These are phyloP conservation scores for Ophiostoma sp. DNA, from an alignment of 2,329 filamentous ascomycete species.

Conservation along the genomic window DNA sequence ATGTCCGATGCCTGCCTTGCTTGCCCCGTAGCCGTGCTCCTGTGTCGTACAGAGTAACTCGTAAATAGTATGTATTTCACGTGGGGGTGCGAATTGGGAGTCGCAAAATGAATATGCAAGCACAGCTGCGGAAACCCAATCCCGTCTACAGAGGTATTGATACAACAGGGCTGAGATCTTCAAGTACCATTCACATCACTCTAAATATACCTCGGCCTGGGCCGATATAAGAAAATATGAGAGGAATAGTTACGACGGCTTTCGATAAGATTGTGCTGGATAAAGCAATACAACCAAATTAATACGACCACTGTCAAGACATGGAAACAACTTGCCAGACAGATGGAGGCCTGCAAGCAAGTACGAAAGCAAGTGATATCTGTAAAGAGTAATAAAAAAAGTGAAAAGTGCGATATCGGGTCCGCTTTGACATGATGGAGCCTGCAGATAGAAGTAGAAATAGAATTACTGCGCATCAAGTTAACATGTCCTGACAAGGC, in stretches of 20 bases:
- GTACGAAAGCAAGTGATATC: not conserved
- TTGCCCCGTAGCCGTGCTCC: not conserved
- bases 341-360: not conserved
- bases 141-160: not conserved
- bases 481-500: not conserved
- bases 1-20: not conserved
- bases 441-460: not conserved
- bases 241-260: not conserved
- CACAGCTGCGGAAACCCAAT: not conserved
- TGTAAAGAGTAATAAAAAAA: not conserved
- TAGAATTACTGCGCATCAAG: no score
- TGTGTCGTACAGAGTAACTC: not conserved
- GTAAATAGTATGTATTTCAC: not conserved
- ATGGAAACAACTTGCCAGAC: not conserved
- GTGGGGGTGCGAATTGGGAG: not conserved
- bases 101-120: not conserved
- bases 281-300: not conserved
- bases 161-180: not conserved
- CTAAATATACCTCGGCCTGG: not conserved
- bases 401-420: constrained; percentile 2
- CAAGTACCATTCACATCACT: not conserved
- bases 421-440: constrained; percentile 10
- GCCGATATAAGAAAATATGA: not conserved
- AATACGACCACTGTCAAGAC: not conserved
- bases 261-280: not conserved